Conservation (phyloP, 2,329 filamentous ascomycete species). For the Pseudogymnoascus sp. region DNA sequence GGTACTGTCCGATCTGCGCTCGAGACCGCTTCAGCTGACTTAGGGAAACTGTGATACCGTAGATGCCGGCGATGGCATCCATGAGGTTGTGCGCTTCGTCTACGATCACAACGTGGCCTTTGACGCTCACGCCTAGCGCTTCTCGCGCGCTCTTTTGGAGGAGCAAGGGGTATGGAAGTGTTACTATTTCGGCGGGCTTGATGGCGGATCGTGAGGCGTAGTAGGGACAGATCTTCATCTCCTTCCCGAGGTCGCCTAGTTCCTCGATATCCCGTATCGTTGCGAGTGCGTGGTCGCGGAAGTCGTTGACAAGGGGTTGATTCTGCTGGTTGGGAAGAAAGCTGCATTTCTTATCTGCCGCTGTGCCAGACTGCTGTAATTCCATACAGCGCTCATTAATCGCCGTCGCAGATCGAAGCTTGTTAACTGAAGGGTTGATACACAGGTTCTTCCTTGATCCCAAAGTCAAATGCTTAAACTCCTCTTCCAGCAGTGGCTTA, state of each 20-base stretch:
- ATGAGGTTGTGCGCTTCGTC: conserved; percentile 98
- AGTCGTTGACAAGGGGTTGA: conserved; percentile 64
- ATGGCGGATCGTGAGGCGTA: conserved; percentile 87
- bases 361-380: conserved; percentile 65
- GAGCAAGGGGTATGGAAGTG: conserved; percentile 83
- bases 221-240: conserved; percentile 82
- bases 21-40: conserved; percentile 66
- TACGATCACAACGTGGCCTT: conserved; percentile 86
- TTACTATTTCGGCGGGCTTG: conserved; percentile 81
- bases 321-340: conserved; percentile 76
- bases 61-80: conserved; percentile 83
- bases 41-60: conserved; percentile 71
- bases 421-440: conserved; percentile 77
- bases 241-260: conserved; percentile 68
- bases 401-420: conserved; percentile 62
- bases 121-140: conserved; percentile 77
- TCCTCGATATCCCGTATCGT: conserved; percentile 92
- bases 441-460: conserved; percentile 69
- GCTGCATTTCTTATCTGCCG: conserved; percentile 62
- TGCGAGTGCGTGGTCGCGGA: conserved; percentile 78
- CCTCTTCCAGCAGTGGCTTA: conserved; percentile 39
- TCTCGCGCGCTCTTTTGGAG: conserved; percentile 83
- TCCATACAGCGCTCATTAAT: conserved; percentile 94
- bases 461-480: conserved; percentile 59
- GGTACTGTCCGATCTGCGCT: conserved; percentile 71